These are phyloP conservation scores for Wickerhamomyces chaumierensis DNA, from an alignment of 805 yeast species.

Conservation along the genomic window DNA sequence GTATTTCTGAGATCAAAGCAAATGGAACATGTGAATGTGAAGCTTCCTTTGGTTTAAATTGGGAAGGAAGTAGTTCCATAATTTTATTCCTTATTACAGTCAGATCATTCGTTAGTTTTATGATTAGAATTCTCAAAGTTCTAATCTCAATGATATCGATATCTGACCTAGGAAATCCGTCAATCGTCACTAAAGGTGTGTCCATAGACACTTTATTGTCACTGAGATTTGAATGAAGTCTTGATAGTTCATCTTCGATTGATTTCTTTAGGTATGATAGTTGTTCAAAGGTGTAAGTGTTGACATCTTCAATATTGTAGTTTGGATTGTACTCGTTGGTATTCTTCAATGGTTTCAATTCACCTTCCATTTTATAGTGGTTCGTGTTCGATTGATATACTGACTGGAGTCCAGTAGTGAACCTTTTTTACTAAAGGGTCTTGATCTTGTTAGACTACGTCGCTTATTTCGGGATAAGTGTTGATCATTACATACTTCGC, in stretches of 20 bases:
- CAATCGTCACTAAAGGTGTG: slow-evolving; percentile 50
- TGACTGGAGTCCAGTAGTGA: no score
- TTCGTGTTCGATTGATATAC: no score
- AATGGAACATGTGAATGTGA: slow-evolving; percentile 30
- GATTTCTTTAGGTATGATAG: slow-evolving; percentile 7
- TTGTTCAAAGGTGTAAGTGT: slow-evolving; percentile 2
- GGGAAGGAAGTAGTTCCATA: slow-evolving; percentile 33
- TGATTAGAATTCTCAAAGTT: slow-evolving; percentile 48
- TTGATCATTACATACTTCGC: no score
- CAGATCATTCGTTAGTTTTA: slow-evolving; percentile 63
- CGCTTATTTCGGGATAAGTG: no score
- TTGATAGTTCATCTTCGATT: slow-evolving; percentile 7
- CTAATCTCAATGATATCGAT: slow-evolving; percentile 69
- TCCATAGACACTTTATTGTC: slow-evolving; percentile 47
- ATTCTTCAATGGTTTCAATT: slow-evolving; percentile 6
- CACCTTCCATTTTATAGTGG: slow-evolving; percentile 6
- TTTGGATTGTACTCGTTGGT: slow-evolving; percentile 6
- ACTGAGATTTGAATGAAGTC: slow-evolving; percentile 19
- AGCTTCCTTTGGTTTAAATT: slow-evolving; percentile 20
- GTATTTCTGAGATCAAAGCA: slow-evolving; percentile 26
- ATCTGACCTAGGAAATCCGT: slow-evolving; percentile 83
- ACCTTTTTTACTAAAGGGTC: no score
- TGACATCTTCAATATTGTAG: slow-evolving; percentile 3
- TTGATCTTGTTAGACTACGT: no score
- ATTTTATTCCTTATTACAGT: slow-evolving; percentile 34